Base-by-base conservation (phyloP, 495 filamentous ascomycete species). In the Trypethelium eluteriae region DNA sequence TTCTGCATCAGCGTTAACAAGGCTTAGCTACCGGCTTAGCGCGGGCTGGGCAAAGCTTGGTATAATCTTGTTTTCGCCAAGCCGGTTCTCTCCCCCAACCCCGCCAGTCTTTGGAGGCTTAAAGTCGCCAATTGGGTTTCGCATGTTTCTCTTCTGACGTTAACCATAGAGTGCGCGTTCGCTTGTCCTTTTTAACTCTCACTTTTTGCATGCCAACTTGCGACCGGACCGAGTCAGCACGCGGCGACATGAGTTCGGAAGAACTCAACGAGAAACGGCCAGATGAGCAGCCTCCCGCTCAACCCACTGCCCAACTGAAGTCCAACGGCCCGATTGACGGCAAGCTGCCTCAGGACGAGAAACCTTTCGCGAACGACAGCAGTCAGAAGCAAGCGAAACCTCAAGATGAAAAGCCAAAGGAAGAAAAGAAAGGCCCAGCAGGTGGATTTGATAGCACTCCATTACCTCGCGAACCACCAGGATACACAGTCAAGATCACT, bases 401-500 rank as follows among this genome's bases (percentile, higher is more conserved):
- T 36, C 7, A 59, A 35, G 18, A 7, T 18, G 53, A 63, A 12
- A 47, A 63, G 62, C 41, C 62, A 80, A 56, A 72, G 47, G 34
- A 62, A 63, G 72, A 82, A n/a, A 79, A 84, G 16, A 56, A 69
- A 57, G 57, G 62, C 3, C 90, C 91, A 2, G 82, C 87, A 3
- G 92, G 92, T 18, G 92, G 92, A 16, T 93, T 83, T 71, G 91
- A 96, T 76, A 72, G 77, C 18, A 96, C 90, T 2, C 89, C 90
- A 3, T 79, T 96, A 11, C 90, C 92, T 1, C 75, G 80, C 66
- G 86, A 85, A 2, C 85, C 86, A 18, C 84, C 84, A 16, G 92
- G 92, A 14, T 96, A 90, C 76, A 95, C 90, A 1, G 73, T 98
- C 69, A 88, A 88, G 70, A 86, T 98, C 74, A 92, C 86, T 61